These are phyloP conservation scores for Fagopyrum esculentum DNA, from an alignment of 148 eudicot species.

Conservation along the genomic window DNA sequence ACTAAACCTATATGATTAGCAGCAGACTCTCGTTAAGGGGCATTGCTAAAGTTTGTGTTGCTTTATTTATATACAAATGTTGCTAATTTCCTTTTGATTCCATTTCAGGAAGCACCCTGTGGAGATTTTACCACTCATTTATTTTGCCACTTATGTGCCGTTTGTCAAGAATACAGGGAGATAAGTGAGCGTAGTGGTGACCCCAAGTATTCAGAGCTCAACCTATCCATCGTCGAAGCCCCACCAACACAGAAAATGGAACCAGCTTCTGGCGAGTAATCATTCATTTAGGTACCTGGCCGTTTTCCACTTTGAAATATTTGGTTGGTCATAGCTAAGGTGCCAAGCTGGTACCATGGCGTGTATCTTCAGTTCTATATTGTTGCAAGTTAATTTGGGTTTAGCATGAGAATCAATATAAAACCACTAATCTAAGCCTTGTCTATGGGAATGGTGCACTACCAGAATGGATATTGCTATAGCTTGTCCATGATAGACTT, in stretches of 20 bases:
- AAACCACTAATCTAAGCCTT: neutral
- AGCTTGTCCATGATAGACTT: neutral
- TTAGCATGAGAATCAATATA: neutral
- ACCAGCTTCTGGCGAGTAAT: slow-evolving; percentile 22
- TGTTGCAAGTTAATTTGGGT: neutral
- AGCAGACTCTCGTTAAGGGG: neutral
- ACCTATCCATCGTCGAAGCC: slow-evolving; percentile 39
- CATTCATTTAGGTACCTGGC: neutral
- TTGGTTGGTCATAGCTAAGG: neutral
- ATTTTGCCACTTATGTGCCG: slow-evolving; percentile 83
- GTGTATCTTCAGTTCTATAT: neutral
- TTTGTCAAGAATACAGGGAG: slow-evolving; percentile 92
- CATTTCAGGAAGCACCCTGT: slow-evolving; percentile 78
- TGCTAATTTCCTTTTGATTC: neutral
- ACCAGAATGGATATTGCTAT: neutral
- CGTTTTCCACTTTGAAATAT: neutral
- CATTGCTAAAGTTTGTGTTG: neutral
- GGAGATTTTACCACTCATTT: slow-evolving; percentile 85
- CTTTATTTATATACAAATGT: neutral
- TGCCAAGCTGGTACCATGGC: neutral
- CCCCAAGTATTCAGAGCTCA: slow-evolving; percentile 30
- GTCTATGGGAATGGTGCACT: neutral
- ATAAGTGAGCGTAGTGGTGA: slow-evolving; percentile 62
- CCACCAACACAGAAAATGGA: slow-evolving; percentile 80
- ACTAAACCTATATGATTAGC: neutral